Base-by-base conservation (phyloP, 169 alveolate species). In the Babesia ovata region DNA sequence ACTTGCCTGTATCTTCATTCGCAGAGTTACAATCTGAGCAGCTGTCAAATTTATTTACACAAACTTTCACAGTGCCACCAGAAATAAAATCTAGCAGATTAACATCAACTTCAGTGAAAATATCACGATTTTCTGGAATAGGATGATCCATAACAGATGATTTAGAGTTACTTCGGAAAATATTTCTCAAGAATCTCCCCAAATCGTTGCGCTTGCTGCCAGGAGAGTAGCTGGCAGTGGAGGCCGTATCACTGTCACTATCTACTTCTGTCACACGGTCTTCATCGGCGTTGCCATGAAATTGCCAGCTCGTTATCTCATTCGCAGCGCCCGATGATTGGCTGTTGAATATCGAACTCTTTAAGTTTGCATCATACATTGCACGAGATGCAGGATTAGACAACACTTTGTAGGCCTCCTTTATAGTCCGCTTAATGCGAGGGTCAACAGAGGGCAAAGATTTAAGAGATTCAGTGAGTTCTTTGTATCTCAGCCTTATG, bases 321-420 rank as follows among this genome's bases (percentile, higher is more conserved):
- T 65, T 60, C 4, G 26, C 17, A 28, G 16, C 36, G 12, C 53
- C 66, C 7, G 53, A 12, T 22, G 57, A 28, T 10, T 44, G 8
- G 46, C 12, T 28, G 1, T 14, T 49, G 9, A 2, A 9, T 16
- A 0, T 33, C 4, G 42, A 7, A 4, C 65, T 54, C 76, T 54
- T 67, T 44, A 79, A 33, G 60, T 48, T 42, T 22, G 48, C 50
- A 56, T 79, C 87, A 42, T 79, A 79, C 57, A 65, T 60, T 17
- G 67, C 71, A n/a, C 87, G 63, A 0, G 53, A 66, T 7, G 60
- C 46, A 10, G 74, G 67, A 79, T 79, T 62, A 17, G 87, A 79
- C 26, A 79, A 46, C 10, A 79, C 87, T 36, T 67, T 79, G 54
- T 79, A 79, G 4, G 87, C 87, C 63, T 54, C 59, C 65, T 79